phyloP scores from a whole-genome alignment of 202 grass and related monocot species.

The Panicum virgatum region DNA sequence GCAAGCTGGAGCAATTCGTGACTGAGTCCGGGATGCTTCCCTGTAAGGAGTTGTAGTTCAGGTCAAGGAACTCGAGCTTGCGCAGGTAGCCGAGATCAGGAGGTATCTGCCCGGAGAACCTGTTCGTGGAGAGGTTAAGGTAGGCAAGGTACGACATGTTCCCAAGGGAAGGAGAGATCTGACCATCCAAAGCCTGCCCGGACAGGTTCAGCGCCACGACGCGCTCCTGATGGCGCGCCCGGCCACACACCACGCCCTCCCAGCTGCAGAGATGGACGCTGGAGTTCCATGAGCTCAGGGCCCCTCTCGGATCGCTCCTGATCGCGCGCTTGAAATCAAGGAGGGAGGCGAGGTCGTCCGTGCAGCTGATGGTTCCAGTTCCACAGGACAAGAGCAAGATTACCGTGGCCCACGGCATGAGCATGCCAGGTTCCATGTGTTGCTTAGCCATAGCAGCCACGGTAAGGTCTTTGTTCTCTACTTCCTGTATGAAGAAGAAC shows the following conservation, averaged over 20 bases:
- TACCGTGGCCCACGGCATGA: neutral
- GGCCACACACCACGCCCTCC: conserved; percentile 6
- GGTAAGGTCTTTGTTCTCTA: neutral
- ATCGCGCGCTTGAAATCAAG: conserved; percentile 27
- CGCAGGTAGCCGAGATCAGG: neutral
- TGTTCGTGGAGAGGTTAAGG: conserved; percentile 20
- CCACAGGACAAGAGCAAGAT: neutral
- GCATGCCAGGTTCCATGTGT: neutral
- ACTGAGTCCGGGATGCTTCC: conserved; percentile 8
- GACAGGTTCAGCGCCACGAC: neutral
- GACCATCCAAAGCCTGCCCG: neutral
- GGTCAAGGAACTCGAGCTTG: neutral
- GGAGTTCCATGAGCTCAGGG: conserved; percentile 36
- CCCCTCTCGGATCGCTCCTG: neutral
- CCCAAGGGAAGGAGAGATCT: conserved; percentile 26
- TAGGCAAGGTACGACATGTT: conserved; percentile 17
- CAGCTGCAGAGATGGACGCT: conserved; percentile 28
- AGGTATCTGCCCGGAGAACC: neutral
- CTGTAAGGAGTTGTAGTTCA: neutral
- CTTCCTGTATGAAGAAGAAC: neutral
- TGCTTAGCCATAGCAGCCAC: neutral
- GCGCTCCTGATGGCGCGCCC: neutral
- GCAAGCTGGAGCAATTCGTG: conserved; percentile 29
- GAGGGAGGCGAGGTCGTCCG: conserved; percentile 2
- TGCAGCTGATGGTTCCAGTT: neutral